phyloP scores from a whole-genome alignment of 140 eudicot species.

The Oenanthe javanica region DNA sequence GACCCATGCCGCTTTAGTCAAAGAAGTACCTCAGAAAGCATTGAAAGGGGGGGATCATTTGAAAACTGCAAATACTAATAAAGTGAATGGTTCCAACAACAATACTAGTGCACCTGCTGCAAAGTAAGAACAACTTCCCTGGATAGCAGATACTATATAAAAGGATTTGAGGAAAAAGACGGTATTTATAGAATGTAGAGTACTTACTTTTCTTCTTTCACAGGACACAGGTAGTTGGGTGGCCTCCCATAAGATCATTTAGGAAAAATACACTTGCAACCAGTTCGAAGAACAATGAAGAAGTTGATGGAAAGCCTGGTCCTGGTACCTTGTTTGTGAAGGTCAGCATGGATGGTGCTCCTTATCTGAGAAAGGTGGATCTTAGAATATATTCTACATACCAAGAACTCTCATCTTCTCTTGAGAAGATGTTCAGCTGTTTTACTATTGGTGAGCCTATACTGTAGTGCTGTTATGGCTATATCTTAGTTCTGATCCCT shows the following conservation, averaged over 20 bases:
- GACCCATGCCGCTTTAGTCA: conserved; percentile 33
- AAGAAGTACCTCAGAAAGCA: conserved; percentile 35
- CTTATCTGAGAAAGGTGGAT: conserved; percentile 92
- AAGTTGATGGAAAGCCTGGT: conserved; percentile 64
- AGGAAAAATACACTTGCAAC: conserved; percentile 83
- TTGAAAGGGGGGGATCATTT: conserved; percentile 32
- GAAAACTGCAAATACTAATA: conserved; percentile 24
- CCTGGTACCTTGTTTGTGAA: conserved; percentile 69
- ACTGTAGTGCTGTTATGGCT: background rate
- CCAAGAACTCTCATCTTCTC: conserved; percentile 79
- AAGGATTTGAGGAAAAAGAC: background rate
- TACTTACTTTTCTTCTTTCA: background rate
- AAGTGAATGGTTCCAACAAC: conserved; percentile 38
- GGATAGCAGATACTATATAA: background rate
- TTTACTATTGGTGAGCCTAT: conserved; percentile 66
- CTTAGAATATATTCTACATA: conserved; percentile 63
- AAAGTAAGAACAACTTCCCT: conserved; percentile 45
- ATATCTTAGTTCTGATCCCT: background rate
- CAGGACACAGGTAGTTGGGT: conserved; percentile 99
- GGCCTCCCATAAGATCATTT: conserved; percentile 92
- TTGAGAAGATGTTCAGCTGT: conserved; percentile 91
- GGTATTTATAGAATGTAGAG: background rate
- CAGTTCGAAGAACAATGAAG: conserved; percentile 60
- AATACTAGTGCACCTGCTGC: conserved; percentile 68
- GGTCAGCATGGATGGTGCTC: conserved; percentile 99